Evolutionary conservation across 768 basidiomycete genomes (phyloP).

Genomic region (Cyathus striatus): DNA sequence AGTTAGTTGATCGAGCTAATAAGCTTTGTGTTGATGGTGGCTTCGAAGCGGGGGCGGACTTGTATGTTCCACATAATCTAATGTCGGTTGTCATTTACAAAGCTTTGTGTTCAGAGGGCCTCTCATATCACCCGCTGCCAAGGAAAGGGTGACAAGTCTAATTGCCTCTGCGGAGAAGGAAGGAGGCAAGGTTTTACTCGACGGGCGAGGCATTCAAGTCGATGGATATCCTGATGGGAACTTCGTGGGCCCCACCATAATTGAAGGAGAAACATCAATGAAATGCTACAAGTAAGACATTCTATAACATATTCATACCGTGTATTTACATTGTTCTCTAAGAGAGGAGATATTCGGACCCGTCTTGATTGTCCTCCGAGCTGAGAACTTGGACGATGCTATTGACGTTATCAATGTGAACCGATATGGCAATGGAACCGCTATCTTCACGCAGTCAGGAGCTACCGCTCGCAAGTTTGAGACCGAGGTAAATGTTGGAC

Average conservation of each 20-base stretch:
- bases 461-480: constrained; percentile 95
- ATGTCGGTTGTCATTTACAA: constrained; percentile 1
- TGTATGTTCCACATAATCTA: constrained; percentile 40
- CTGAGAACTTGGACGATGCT: constrained; percentile 85
- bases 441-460: constrained; percentile 95
- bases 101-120: constrained; percentile 47
- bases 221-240: constrained; percentile 82
- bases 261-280: constrained; percentile 82
- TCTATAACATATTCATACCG: constrained; percentile 3
- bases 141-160: constrained; percentile 67
- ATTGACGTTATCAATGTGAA: constrained; percentile 87
- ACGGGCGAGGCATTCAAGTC: constrained; percentile 71
- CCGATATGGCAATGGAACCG: constrained; percentile 89
- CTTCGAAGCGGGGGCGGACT: constrained; percentile 81
- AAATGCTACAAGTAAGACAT: constrained; percentile 72
- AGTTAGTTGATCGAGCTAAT: constrained; percentile 76
- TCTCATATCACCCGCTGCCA: constrained; percentile 79
- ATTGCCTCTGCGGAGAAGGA: constrained; percentile 72
- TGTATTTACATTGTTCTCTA: background rate
- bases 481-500: constrained; percentile 80
- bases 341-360: constrained; percentile 97
- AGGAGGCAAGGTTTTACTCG: constrained; percentile 83
- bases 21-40: constrained; percentile 83
- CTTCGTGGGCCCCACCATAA: constrained; percentile 90
- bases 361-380: constrained; percentile 71